Evolutionary conservation across 1,284 basidiomycete species (phyloP), one percentile per base, ranked within the genome.

Genomic region (Boletus hoseneyae): DNA sequence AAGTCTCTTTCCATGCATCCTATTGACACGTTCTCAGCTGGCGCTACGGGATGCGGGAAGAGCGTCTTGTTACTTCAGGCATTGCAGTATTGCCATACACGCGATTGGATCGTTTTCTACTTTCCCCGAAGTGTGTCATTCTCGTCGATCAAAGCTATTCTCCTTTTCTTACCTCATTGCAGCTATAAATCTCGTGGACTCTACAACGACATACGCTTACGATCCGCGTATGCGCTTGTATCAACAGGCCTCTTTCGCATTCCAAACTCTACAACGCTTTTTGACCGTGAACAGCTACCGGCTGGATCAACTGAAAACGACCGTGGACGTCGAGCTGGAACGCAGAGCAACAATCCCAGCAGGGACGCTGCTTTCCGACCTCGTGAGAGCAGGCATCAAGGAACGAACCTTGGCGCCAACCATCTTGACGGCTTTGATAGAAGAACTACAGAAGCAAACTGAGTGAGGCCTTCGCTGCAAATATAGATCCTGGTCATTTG

Each of bases 81-180:
- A 0, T 82, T 91, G 0, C 77, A 89, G 29, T 87, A 93, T 55
- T 86, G 85, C 13, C 63, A 81, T 19, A 73, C 80, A 12, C 79
- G 81, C 25, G 79, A 80, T 13, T 97, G 90, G 89, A 76, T 96
- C 34, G 90, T 95, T 23, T 69, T 97, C 39, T 97, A 96, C 67
- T 78, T 93, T n/a, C 93, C 94, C 3, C 75, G 85, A 70, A 82
- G 89, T 90, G 38, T n/a, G 50, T 54, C 34, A 27, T 51, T 55
- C n/a, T 9, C 11, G 2, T 15, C 19, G 2, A 42, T 13, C 13
- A 39, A n/a, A 0, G 0, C 3, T 6, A 15, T 6, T 32, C n/a
- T 3, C 9, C 27, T 40, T 37, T 13, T 33, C 42, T 41, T 12
- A 51, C 38, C 8, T 2, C 18, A 37, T 6, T 35, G 15, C 57